Base-by-base conservation (phyloP, 2,329 filamentous ascomycete species). In the Dactylellina haptotyla region DNA sequence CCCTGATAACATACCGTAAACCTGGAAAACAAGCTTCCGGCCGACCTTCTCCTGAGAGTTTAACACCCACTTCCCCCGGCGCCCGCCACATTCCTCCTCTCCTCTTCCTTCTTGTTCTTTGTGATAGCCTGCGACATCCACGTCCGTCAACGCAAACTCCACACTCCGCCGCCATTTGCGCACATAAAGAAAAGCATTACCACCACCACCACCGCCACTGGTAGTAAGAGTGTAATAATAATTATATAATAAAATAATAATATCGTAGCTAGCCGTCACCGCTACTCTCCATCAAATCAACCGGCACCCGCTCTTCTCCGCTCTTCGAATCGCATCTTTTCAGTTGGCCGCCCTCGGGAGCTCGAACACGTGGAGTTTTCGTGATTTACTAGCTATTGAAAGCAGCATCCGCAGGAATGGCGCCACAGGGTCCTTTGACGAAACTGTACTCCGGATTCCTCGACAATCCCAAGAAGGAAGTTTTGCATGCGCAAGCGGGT, bases 401-500 rank as follows among this genome's bases (percentile, higher is more conserved):
- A 56, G 32, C 54, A 46, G 23, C 26, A 53, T 30, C 65, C 48
- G 59, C 51, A 59, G 58, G 28, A 75, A 62, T 62, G 70, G 48
- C 63, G 48, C 28, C 64, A 30, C 57, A 63, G 39, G 63, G 62
- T 64, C 57, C 56, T 57, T 51, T 69, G 48, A 75, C 70, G 2
- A 58, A 30, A 30, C 23, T 56, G 39, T 94, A 94, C 83, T 86
- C 88, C 84, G 86, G 87, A 82, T 93, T 93, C 80, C 84, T 93
- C 64, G 84, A 86, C 79, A 84, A 87, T 75, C 90, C 90, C 75
- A 88, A 83, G 81, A 82, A 87, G 63, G 86, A 87, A 64, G 82
- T 86, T 65, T 83, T 94, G 78, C 85, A 88, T 34, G 82, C 85
- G 61, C 85, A 89, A 80, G 89, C 89, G 69, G 87, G 89, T 46